Base-by-base conservation (phyloP, 1,139 yeast species). In the Kodamaea arcana region DNA sequence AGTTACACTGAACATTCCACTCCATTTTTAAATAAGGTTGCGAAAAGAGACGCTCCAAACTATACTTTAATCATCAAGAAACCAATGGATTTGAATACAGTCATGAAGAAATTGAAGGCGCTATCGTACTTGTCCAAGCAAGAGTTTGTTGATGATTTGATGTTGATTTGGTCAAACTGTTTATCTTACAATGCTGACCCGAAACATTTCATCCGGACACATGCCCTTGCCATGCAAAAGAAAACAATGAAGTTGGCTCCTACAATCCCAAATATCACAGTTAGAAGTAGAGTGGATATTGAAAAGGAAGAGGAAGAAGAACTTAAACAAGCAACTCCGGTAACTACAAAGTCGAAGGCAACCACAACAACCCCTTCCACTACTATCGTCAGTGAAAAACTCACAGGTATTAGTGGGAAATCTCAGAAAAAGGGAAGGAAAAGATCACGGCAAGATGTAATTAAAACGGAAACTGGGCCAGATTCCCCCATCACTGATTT, bases 61-160 rank as follows among this genome's bases (percentile, higher is more conserved):
- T 94, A 94, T 61, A 88, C 88, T 41, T 80, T 81, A 39, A 74
- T 94, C 27, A 90, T 94, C 48, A 90, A 88, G 50, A 79, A 78
- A 39, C 98, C 99, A 21, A 94, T 94, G 99, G 99, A 94, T 53
- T 69, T 94, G 45, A 90, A 88, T 51, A 90, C 97, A 0, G 96
- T 94, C 11, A 72, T 88, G 80, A 90, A 88, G 51, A 92, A 90
- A 54, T 65, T 94, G 47, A 88, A 88, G 51, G 67, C 75, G 3
- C 78, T 86, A 41, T 90, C 85, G 43, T 92, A 92, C 56, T 76
- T 73, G 46, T 84, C 88, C 31, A 92, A 90, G 51, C 75, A 79
- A 43, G 95, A 85, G 46, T 92, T 92, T 67, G 95, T 88, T 15
- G 94, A 85, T 52, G 98, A 92, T 56, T 65, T 92, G 39, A 85